phyloP scores from a whole-genome alignment of 345 rosid genomes.

The Hibiscus mutabilis region DNA sequence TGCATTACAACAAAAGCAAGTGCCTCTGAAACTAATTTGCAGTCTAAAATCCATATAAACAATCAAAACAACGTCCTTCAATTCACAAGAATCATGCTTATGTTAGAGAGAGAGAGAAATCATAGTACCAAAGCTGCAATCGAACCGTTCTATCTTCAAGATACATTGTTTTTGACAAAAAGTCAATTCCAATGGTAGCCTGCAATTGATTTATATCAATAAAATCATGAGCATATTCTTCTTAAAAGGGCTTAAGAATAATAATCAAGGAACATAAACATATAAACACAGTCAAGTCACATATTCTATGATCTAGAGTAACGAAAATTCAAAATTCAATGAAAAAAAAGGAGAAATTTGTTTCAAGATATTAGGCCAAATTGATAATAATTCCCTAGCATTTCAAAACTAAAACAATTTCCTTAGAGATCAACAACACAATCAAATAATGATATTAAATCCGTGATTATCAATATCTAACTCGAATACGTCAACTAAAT shows the following conservation, averaged over 20 bases:
- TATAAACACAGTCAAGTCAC: not conserved
- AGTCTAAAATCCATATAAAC: not conserved
- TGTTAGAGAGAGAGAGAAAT: not conserved
- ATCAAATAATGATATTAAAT: not conserved
- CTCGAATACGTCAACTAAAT: not conserved
- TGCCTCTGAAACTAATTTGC: not conserved
- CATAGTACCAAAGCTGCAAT: conserved; percentile 73
- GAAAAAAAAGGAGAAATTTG: not conserved
- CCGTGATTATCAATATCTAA: conserved; percentile 3
- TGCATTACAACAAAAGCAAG: not conserved
- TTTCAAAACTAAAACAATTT: not conserved
- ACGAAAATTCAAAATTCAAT: not conserved
- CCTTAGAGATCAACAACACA: not conserved
- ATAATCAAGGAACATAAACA: not conserved
- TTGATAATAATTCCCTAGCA: not conserved
- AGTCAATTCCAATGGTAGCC: conserved; percentile 95
- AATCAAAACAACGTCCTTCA: not conserved
- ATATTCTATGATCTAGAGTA: not conserved
- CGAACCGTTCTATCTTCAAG: conserved; percentile 92
- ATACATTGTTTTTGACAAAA: conserved; percentile 89
- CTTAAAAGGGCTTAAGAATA: not conserved
- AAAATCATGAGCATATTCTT: not conserved
- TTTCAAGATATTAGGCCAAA: not conserved
- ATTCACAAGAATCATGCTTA: not conserved
- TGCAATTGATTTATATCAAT: conserved; percentile 20